Conservation (phyloP, 768 basidiomycete genomes). For the Tylopilus plumbeoviolaceoides region DNA sequence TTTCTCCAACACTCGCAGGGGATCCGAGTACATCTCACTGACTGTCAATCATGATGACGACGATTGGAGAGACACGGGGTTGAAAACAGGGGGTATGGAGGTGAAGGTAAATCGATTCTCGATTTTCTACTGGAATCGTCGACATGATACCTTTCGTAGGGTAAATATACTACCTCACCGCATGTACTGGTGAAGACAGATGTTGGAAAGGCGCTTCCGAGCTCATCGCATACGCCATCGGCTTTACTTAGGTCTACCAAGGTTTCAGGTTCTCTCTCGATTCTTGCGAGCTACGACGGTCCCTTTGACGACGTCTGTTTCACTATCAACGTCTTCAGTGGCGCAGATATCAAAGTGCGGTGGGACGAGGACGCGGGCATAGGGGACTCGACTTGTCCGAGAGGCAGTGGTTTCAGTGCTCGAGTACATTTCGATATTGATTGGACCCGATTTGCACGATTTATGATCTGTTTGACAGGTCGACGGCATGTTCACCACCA, state of each 20-base stretch:
- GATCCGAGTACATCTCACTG: slow-evolving; percentile 67
- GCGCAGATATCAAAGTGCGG: slow-evolving; percentile 30
- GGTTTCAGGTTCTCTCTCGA: slow-evolving; percentile 40
- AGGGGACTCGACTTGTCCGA: neutral
- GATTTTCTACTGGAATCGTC: neutral
- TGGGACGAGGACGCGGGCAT: slow-evolving; percentile 44
- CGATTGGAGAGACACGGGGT: slow-evolving; percentile 22
- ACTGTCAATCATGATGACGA: slow-evolving; percentile 38
- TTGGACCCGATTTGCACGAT: neutral
- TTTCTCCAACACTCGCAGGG: slow-evolving; percentile 51
- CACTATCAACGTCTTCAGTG: slow-evolving; percentile 55
- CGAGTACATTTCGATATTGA: slow-evolving; percentile 11
- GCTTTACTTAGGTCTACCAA: slow-evolving; percentile 16
- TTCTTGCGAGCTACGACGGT: slow-evolving; percentile 71
- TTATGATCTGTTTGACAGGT: slow-evolving; percentile 39
- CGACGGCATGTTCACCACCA: slow-evolving; percentile 56
- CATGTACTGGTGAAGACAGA: slow-evolving; percentile 36
- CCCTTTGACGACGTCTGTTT: slow-evolving; percentile 57
- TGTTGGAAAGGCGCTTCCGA: slow-evolving; percentile 24
- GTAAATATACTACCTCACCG: slow-evolving; percentile 43
- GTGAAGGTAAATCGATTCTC: slow-evolving; percentile 32
- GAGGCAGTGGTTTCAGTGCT: slow-evolving; percentile 6
- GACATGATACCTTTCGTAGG: slow-evolving; percentile 23
- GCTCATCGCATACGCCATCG: neutral
- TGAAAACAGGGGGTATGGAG: slow-evolving; percentile 30